Evolutionary conservation across 225 moss, liverwort and hornwort species (phyloP).

Genomic region (Bryum argenteum): DNA sequence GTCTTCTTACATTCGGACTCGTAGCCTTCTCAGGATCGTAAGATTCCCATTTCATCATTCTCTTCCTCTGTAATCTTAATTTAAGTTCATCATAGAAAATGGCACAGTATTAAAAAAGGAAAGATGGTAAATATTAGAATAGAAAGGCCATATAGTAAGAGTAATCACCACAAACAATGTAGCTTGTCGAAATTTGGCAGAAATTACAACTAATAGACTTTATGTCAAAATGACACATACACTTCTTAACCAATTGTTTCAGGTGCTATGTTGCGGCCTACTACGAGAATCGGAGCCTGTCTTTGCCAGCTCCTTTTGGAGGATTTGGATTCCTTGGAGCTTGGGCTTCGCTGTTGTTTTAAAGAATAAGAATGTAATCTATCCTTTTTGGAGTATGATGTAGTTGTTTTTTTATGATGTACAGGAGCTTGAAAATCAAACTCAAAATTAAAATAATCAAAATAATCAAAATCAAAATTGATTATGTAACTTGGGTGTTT

Average conservation of each 20-base stretch:
- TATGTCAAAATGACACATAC: no score
- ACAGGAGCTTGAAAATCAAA: neutral
- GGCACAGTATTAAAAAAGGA: no score
- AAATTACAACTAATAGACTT: no score
- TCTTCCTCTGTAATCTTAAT: neutral
- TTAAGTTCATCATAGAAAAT: no score
- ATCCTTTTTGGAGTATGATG: neutral
- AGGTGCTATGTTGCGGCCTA: constrained; percentile 83
- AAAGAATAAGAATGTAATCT: neutral
- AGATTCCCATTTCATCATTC: constrained; percentile 33
- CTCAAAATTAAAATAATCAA: no score
- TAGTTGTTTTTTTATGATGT: neutral
- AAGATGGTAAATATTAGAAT: no score
- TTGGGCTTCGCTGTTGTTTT: constrained; percentile 85
- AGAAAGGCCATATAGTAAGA: no score
- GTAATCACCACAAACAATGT: no score
- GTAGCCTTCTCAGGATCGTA: constrained; percentile 94
- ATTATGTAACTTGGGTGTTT: no score
- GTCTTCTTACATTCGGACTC: constrained; percentile 80
- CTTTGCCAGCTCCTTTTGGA: constrained; percentile 84
- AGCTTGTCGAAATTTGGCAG: no score
- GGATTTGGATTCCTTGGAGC: constrained; percentile 78
- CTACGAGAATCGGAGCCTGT: constrained; percentile 67
- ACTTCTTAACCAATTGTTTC: constrained; percentile 12
- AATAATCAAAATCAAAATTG: no score